Evolutionary conservation across 2,329 filamentous ascomycete genomes (phyloP), one percentile per base, ranked within the genome.

Genomic region (Monilinia vaccinii-corymbosi): DNA sequence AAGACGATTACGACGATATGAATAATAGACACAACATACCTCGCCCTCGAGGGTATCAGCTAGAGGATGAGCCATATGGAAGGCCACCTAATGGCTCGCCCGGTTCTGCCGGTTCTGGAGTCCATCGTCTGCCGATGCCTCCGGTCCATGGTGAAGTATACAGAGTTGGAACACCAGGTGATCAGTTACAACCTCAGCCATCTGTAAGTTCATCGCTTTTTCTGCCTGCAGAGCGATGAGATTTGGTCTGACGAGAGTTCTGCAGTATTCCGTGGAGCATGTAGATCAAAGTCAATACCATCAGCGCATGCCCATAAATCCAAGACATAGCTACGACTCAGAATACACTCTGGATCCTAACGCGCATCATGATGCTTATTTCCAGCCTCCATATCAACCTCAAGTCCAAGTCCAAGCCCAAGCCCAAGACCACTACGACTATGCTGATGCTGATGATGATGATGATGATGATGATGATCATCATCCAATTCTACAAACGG

Each of bases 291-390:
- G 83, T 16, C 87, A 83, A 68, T 86, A 84, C 71, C 81, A 85
- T 63, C 74, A 77, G 62, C 75, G 75, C 62, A 74, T 77, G 61
- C 75, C 77, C 59, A 74, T 78, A 62, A 77, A 78, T 34, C 75
- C 73, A 60, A 74, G 74, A 58, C 73, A 73, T 49, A 73, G 78
- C 63, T 81, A 83, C 64, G 77, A 79, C 46, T 79, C 78, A 63
- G 88, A 91, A 60, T 92, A 94, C 72, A 79, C 85, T 4, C 75
- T 96, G 62, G 85, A 91, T 69, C 91, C 93, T 11, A 86, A 95
- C 72, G 85, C 86, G 61, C 91, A 96, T 69, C 90, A 94, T 71
- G 90, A 96, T 73, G 83, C 84, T 59, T 96, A 96, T 77, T 93
- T 88, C 73, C 89, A 86, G 67, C 84, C 88, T 66, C 87, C 90